These are phyloP conservation scores for Pyrenochaeta sp. DNA, from an alignment of 2,329 filamentous ascomycete genomes.

Conservation along the genomic window DNA sequence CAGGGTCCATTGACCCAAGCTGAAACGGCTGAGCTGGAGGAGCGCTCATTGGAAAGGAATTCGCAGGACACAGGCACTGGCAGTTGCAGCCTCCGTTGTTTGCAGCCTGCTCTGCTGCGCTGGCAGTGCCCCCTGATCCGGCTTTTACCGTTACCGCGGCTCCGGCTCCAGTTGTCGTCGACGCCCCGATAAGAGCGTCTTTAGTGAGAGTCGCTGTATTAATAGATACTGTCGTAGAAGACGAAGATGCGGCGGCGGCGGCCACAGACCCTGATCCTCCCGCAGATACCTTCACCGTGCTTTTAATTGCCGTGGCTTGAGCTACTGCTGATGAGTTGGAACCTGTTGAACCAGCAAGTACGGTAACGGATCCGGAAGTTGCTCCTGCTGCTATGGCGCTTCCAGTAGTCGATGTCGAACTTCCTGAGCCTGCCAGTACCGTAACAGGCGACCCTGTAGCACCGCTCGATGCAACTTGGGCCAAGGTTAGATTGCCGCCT, in stretches of 20 bases:
- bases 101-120: slow-evolving; percentile 16
- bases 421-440: slow-evolving; percentile 19
- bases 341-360: slow-evolving; percentile 24
- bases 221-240: slow-evolving; percentile 10
- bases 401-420: slow-evolving; percentile 4
- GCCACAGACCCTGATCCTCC: slow-evolving; percentile 14
- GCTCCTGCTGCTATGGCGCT: slow-evolving; percentile 11
- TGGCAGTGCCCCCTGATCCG: slow-evolving; percentile 14
- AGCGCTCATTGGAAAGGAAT: slow-evolving; percentile 40
- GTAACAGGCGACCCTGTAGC: slow-evolving; percentile 18
- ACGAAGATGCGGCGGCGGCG: slow-evolving; percentile 10
- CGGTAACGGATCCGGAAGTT: slow-evolving; percentile 21
- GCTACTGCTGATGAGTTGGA: slow-evolving; percentile 4
- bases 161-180: slow-evolving; percentile 15
- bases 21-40: slow-evolving; percentile 37
- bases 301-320: slow-evolving; percentile 4
- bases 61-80: slow-evolving; percentile 38
- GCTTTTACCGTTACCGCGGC: slow-evolving; percentile 33
- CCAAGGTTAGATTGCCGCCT: slow-evolving; percentile 3
- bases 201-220: slow-evolving; percentile 19
- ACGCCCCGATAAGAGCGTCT: slow-evolving; percentile 19
- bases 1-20: slow-evolving; percentile 25
- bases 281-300: slow-evolving; percentile 21
- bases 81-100: slow-evolving; percentile 35
- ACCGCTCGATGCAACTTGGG: slow-evolving; percentile 9